These are phyloP conservation scores for Kodamaea hsintzibuensis DNA, from an alignment of 805 yeast species.

Conservation along the genomic window DNA sequence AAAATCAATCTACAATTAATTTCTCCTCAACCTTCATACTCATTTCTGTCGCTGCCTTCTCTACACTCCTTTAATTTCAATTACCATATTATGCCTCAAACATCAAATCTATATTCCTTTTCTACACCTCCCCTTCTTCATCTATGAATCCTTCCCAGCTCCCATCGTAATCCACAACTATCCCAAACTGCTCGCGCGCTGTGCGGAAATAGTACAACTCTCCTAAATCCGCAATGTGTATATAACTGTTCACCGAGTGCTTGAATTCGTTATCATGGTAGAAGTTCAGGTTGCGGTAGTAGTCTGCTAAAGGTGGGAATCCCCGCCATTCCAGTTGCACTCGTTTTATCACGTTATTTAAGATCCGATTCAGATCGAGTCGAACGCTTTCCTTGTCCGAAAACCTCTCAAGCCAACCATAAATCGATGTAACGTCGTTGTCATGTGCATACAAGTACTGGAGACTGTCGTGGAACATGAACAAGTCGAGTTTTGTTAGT, in stretches of 20 bases:
- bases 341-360: constrained; percentile 1
- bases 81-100: background rate
- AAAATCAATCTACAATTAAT: background rate
- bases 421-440: background rate
- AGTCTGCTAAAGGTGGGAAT: constrained; percentile 1
- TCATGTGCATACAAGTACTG: constrained; percentile 1
- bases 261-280: constrained; percentile 1
- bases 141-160: constrained; percentile 3
- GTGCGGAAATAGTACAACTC: constrained; percentile 2
- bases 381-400: constrained; percentile 3
- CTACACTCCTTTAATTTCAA: background rate
- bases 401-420: background rate
- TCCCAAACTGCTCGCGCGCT: constrained; percentile 3
- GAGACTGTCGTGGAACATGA: constrained; percentile 1
- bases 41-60: background rate
- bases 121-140: background rate
- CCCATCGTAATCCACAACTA: constrained; percentile 1
- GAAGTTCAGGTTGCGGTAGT: constrained; percentile 3
- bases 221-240: background rate
- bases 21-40: background rate
- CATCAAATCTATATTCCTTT: too few relatives aligned
- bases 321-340: constrained; percentile 3
- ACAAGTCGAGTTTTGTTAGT: background rate
- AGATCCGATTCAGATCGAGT: background rate
- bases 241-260: constrained; percentile 1